Conservation (phyloP, 768 basidiomycete genomes). For the Hygrocybe coccinea region DNA sequence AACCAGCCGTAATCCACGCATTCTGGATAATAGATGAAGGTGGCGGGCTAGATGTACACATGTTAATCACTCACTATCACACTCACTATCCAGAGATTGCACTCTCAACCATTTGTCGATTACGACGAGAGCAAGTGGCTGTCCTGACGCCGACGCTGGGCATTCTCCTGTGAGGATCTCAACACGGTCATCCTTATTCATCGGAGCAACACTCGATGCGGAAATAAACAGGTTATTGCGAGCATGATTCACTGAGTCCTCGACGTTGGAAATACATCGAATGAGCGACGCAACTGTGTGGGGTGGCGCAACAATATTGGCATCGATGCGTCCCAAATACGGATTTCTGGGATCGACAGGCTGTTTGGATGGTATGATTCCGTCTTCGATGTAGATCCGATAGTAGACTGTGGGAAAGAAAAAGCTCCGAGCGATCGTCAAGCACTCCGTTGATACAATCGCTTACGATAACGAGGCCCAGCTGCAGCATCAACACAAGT, state of each 20-base stretch:
- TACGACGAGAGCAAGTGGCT: slow-evolving; percentile 1
- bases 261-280: slow-evolving; percentile 7
- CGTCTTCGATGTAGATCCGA: slow-evolving; percentile 9
- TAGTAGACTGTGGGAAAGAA: slow-evolving; percentile 17
- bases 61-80: no score
- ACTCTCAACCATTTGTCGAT: not conserved
- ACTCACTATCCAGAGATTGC: not conserved
- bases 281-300: slow-evolving; percentile 7
- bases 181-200: not conserved
- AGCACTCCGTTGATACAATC: no score
- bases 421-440: no score
- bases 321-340: slow-evolving; percentile 8
- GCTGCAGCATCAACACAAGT: no score
- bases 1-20: not conserved
- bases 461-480: no score
- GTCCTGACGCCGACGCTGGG: not conserved
- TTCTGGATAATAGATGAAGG: not conserved
- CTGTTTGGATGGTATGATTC: slow-evolving; percentile 3
- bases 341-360: slow-evolving; percentile 6
- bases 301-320: slow-evolving; percentile 10
- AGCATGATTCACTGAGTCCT: not conserved
- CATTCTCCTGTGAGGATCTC: not conserved
- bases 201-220: not conserved
- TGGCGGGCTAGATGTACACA: not conserved
- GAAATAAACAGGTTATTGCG: not conserved